Percentiles rank a stretch among this genome's conserved stretches.
Evolutionary conservation across 2,329 filamentous ascomycete genomes (phyloP).

Genomic region (Verticillium tricorpus): DNA sequence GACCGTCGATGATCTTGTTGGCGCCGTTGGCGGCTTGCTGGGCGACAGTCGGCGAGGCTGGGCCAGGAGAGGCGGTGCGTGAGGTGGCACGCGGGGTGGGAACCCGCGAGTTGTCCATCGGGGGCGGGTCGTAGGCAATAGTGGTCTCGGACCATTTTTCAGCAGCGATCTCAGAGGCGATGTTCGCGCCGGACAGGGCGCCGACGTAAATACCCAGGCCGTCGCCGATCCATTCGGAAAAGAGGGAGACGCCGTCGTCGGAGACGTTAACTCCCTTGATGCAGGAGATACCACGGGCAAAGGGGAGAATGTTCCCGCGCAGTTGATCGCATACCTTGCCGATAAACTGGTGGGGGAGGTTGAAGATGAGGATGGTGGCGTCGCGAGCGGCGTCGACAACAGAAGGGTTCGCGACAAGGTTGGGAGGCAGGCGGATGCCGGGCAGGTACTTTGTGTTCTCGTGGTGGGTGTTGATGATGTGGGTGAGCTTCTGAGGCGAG

Average conservation of each 20-base stretch:
- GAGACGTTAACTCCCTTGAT: constrained; percentile 97
- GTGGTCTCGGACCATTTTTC: constrained; percentile 98
- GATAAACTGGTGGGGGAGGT: constrained; percentile 95
- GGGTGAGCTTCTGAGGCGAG: constrained; percentile 79
- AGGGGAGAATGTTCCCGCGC: constrained; percentile 84
- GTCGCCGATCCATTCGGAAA: constrained; percentile 91
- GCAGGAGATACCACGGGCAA: constrained; percentile 89
- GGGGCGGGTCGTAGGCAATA: constrained; percentile 89
- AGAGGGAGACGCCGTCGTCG: constrained; percentile 79
- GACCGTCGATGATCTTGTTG: constrained; percentile 32
- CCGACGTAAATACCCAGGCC: constrained; percentile 94
- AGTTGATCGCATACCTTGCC: constrained; percentile 78
- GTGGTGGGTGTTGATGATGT: constrained; percentile 85
- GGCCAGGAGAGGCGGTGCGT: constrained; percentile 40
- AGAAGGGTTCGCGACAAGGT: constrained; percentile 80
- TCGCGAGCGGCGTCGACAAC: constrained; percentile 74
- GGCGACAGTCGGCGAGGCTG: constrained; percentile 42
- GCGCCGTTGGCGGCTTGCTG: constrained; percentile 49
- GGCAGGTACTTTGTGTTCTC: constrained; percentile 99
- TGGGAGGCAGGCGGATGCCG: constrained; percentile 75
- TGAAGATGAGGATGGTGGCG: constrained; percentile 90
- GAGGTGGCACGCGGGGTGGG: constrained; percentile 54
- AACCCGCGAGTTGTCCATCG: constrained; percentile 72
- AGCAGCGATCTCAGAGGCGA: constrained; percentile 87
- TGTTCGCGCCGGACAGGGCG: constrained; percentile 92